A percentile compares a stretch with the other conserved stretches of the same genome.
phyloP scores from a whole-genome alignment of 2,329 filamentous ascomycete genomes.

The Simplicillium aogashimaense region DNA sequence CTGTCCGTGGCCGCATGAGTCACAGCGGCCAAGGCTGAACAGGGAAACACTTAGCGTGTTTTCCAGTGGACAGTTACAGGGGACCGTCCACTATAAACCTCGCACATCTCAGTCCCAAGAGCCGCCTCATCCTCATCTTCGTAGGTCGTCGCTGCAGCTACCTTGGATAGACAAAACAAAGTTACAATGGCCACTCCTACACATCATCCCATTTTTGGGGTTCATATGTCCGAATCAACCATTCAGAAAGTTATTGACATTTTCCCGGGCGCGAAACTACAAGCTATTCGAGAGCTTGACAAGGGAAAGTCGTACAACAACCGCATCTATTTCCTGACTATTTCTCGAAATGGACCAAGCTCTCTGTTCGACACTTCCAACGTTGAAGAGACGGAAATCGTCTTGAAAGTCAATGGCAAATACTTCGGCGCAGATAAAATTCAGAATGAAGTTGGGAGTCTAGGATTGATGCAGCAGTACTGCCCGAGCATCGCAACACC shows the following conservation, averaged over 20 bases:
- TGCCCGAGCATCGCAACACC: conserved; percentile 11
- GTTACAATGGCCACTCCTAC: conserved; percentile 6
- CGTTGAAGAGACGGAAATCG: conserved; percentile 4
- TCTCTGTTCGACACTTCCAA: conserved; percentile 1
- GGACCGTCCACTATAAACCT: too few relatives aligned
- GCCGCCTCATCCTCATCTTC: too few relatives aligned
- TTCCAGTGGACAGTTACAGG: too few relatives aligned
- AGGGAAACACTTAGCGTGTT: too few relatives aligned
- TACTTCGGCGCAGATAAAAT: conserved; percentile 12
- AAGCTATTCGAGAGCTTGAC: conserved; percentile 5
- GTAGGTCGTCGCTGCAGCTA: too few relatives aligned
- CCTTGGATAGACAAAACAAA: too few relatives aligned
- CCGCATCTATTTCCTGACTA: conserved; percentile 11
- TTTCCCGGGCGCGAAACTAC: conserved; percentile 7
- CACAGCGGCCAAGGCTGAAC: too few relatives aligned
- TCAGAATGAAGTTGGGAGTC: conserved; percentile 13
- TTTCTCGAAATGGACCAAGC: conserved; percentile 1
- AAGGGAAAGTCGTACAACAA: conserved; percentile 13
- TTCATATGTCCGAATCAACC: conserved; percentile 6
- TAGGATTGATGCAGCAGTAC: conserved; percentile 9
- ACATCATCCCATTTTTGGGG: conserved; percentile 11
- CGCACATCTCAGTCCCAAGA: too few relatives aligned
- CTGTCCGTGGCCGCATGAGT: too few relatives aligned
- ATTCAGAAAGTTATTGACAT: conserved; percentile 7
- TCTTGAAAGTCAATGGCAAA: conserved; percentile 12